Conservation (phyloP, 371 early-diverging fungal genomes). For the Syncephalastrum sp. region DNA sequence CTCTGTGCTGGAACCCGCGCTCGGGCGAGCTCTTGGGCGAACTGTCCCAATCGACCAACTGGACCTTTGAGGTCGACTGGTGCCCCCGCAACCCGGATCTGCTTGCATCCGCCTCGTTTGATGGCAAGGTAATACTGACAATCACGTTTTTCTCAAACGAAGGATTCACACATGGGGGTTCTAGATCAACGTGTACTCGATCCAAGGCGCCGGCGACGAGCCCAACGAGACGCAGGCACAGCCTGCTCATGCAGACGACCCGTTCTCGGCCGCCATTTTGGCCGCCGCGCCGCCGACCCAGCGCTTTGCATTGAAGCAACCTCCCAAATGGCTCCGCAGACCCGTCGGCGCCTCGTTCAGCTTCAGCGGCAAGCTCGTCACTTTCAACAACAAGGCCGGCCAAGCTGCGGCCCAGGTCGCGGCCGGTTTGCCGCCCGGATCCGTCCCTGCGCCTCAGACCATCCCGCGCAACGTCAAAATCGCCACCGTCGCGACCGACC, state of each 20-base stretch:
- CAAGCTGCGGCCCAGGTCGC: conserved; percentile 41
- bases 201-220: conserved; percentile 52
- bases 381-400: conserved; percentile 59
- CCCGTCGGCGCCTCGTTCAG: conserved; percentile 90
- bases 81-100: conserved; percentile 90
- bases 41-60: conserved; percentile 77
- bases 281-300: conserved; percentile 21
- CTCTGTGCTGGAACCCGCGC: conserved; percentile 89
- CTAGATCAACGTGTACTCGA: conserved; percentile 77
- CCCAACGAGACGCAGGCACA: conserved; percentile 14
- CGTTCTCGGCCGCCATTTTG: conserved; percentile 58
- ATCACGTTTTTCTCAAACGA: not conserved
- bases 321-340: conserved; percentile 95
- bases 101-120: conserved; percentile 82
- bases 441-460: conserved; percentile 37
- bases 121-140: conserved; percentile 67
- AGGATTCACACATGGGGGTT: not conserved
- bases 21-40: conserved; percentile 73
- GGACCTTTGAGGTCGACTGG: conserved; percentile 94
- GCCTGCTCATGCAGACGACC: conserved; percentile 56
- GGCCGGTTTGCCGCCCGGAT: conserved; percentile 48
- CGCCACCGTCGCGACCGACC: conserved; percentile 61
- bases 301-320: conserved; percentile 64
- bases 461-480: conserved; percentile 46
- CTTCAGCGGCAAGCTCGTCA: conserved; percentile 87